These are phyloP conservation scores for Grosmannia clavigera DNA, from an alignment of 2,329 filamentous ascomycete species.

Conservation along the genomic window DNA sequence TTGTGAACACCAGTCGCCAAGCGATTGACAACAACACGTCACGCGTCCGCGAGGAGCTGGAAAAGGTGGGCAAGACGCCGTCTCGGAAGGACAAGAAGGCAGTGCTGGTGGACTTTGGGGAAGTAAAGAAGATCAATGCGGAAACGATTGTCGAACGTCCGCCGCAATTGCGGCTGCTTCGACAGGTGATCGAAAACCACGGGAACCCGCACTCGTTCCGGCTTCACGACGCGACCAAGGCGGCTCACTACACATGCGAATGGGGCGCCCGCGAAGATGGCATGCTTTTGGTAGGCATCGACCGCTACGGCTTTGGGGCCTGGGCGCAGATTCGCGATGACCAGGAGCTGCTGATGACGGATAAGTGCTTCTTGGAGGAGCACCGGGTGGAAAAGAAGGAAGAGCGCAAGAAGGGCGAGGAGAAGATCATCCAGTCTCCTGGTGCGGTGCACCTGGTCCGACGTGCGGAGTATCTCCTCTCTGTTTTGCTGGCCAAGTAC, in stretches of 20 bases:
- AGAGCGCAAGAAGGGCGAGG: slow-evolving; percentile 67
- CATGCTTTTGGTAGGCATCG: slow-evolving; percentile 91
- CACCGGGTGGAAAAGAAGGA: slow-evolving; percentile 98
- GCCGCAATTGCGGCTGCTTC: slow-evolving; percentile 74
- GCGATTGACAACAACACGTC: slow-evolving; percentile 57
- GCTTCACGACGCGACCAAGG: slow-evolving; percentile 82
- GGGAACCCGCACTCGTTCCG: slow-evolving; percentile 70
- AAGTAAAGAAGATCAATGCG: slow-evolving; percentile 89
- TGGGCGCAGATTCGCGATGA: slow-evolving; percentile 95
- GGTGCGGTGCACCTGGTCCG: slow-evolving; percentile 96
- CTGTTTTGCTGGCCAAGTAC: slow-evolving; percentile 81
- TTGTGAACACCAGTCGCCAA: slow-evolving; percentile 46
- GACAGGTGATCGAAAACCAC: slow-evolving; percentile 53
- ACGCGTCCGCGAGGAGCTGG: slow-evolving; percentile 67
- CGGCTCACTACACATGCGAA: slow-evolving; percentile 77
- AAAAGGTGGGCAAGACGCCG: slow-evolving; percentile 65
- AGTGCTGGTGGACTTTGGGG: slow-evolving; percentile 85
- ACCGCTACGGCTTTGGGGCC: slow-evolving; percentile 86
- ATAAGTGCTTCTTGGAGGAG: slow-evolving; percentile 94
- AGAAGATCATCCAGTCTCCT: slow-evolving; percentile 77
- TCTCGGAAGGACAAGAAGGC: slow-evolving; percentile 98
- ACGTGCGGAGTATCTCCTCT: slow-evolving; percentile 86
- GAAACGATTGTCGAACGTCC: slow-evolving; percentile 90
- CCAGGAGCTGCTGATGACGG: slow-evolving; percentile 66
- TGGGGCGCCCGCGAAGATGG: slow-evolving; percentile 93